These are phyloP conservation scores for Backusella luteola DNA, from an alignment of 192 early-diverging fungal genomes.

Conservation along the genomic window DNA sequence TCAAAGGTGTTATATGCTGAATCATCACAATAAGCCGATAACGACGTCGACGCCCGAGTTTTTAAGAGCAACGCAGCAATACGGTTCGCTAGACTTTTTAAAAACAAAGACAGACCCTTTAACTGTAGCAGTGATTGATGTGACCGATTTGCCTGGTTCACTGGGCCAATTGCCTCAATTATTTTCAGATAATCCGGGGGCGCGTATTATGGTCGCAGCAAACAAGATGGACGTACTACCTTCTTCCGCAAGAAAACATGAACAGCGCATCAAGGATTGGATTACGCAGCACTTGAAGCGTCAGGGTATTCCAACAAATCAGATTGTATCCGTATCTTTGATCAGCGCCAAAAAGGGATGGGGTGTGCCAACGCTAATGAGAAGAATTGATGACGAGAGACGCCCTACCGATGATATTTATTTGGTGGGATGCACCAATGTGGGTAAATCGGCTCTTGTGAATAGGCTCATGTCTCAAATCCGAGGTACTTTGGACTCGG, in stretches of 20 bases:
- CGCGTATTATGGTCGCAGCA: slow-evolving; percentile 58
- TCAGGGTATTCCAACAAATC: slow-evolving; percentile 28
- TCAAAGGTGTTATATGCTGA: slow-evolving; percentile 65
- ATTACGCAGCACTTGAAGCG: slow-evolving; percentile 45
- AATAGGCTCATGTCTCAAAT: slow-evolving; percentile 61
- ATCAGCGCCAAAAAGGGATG: slow-evolving; percentile 62
- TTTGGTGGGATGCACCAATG: slow-evolving; percentile 73
- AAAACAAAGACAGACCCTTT: slow-evolving; percentile 49
- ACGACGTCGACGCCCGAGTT: slow-evolving; percentile 10
- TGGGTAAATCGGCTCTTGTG: slow-evolving; percentile 75
- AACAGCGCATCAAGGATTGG: slow-evolving; percentile 53
- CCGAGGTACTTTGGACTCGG: slow-evolving; percentile 32
- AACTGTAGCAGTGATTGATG: slow-evolving; percentile 61
- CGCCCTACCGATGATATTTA: slow-evolving; percentile 55
- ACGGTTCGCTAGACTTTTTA: slow-evolving; percentile 54
- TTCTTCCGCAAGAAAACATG: slow-evolving; percentile 38
- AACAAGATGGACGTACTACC: slow-evolving; percentile 77
- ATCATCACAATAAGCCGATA: slow-evolving; percentile 47
- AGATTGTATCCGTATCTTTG: slow-evolving; percentile 45
- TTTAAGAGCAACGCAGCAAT: slow-evolving; percentile 46
- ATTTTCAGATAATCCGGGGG: slow-evolving; percentile 28
- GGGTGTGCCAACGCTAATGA: slow-evolving; percentile 48
- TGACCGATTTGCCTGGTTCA: slow-evolving; percentile 68
- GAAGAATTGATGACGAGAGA: slow-evolving; percentile 41
- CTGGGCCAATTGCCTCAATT: slow-evolving; percentile 48